phyloP scores from a whole-genome alignment of 2,329 filamentous ascomycete species.

The Alternaria novae-zelandiae region DNA sequence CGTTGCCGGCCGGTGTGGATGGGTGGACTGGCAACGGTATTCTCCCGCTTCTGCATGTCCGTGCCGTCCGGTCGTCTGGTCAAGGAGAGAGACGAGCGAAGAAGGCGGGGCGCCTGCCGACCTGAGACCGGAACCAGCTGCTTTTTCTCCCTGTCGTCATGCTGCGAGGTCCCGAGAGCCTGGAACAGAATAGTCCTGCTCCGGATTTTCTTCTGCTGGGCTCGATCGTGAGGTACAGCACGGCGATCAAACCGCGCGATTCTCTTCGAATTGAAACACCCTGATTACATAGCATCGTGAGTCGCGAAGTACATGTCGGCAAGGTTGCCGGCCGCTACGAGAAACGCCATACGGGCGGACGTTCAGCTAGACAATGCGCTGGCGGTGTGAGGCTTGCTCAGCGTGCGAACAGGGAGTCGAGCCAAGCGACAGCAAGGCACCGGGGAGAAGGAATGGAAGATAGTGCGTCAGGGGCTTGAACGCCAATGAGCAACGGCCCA shows the following conservation, averaged over 20 bases:
- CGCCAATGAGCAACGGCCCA: slow-evolving; percentile 37
- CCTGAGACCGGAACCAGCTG: slow-evolving; percentile 23
- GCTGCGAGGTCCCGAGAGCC: slow-evolving; percentile 40
- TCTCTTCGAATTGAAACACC: not conserved
- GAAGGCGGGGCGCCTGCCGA: slow-evolving; percentile 27
- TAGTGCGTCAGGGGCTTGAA: slow-evolving; percentile 21
- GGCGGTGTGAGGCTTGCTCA: slow-evolving; percentile 37
- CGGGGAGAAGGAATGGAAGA: slow-evolving; percentile 8
- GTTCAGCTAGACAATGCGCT: slow-evolving; percentile 29
- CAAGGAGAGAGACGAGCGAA: slow-evolving; percentile 9
- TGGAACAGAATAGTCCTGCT: slow-evolving; percentile 27
- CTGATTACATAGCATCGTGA: not conserved
- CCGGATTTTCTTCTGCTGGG: slow-evolving; percentile 19
- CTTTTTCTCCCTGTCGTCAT: slow-evolving; percentile 38
- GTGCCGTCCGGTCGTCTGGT: slow-evolving; percentile 26
- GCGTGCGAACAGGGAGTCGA: slow-evolving; percentile 17
- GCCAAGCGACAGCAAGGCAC: slow-evolving; percentile 20
- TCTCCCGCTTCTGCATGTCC: slow-evolving; percentile 36
- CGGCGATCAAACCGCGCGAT: slow-evolving; percentile 10
- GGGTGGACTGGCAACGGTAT: slow-evolving; percentile 26
- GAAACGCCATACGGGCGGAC: slow-evolving; percentile 15
- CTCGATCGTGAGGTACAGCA: slow-evolving; percentile 21
- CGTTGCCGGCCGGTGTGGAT: slow-evolving; percentile 22
- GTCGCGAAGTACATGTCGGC: slow-evolving; percentile 1
- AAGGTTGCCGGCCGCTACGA: slow-evolving; percentile 10